Evolutionary conservation across 108 stramenopile species (phyloP).

Genomic region (Nitzschia sp.): DNA sequence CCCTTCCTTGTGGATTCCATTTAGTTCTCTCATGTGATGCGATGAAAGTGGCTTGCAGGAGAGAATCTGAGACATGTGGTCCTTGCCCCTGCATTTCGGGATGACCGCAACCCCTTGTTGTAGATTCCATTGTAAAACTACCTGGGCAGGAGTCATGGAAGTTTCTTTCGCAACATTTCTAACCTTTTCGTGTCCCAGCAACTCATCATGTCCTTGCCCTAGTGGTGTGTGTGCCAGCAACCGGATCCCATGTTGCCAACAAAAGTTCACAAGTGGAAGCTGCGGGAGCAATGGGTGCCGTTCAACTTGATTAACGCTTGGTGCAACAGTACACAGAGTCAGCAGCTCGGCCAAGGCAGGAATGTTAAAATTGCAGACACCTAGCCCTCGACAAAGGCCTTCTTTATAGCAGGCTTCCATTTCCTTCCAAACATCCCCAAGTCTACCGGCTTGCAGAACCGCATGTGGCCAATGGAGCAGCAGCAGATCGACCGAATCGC

Average conservation of each 20-base stretch:
- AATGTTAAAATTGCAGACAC: slow-evolving; percentile 78
- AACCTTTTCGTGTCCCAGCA: slow-evolving; percentile 26
- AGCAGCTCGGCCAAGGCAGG: slow-evolving; percentile 55
- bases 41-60: slow-evolving; percentile 33
- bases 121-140: slow-evolving; percentile 69
- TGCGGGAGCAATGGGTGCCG: slow-evolving; percentile 77
- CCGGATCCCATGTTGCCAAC: slow-evolving; percentile 52
- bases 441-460: slow-evolving; percentile 43
- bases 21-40: slow-evolving; percentile 56
- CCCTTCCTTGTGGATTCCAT: slow-evolving; percentile 27
- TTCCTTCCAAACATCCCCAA: slow-evolving; percentile 66
- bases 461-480: slow-evolving; percentile 84
- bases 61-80: slow-evolving; percentile 43
- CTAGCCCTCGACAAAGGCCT: slow-evolving; percentile 50
- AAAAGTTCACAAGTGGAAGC: slow-evolving; percentile 62
- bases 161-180: slow-evolving; percentile 32
- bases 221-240: slow-evolving; percentile 67
- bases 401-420: slow-evolving; percentile 64
- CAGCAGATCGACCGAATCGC: slow-evolving; percentile 52
- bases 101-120: slow-evolving; percentile 67
- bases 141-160: slow-evolving; percentile 53
- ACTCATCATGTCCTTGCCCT: slow-evolving; percentile 43
- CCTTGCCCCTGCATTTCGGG: slow-evolving; percentile 47
- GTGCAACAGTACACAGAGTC: slow-evolving; percentile 36
- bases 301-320: slow-evolving; percentile 83